A percentile compares a stretch with the other conserved stretches of the same genome.
Evolutionary conservation across 2,329 filamentous ascomycete species (phyloP).

Genomic region (Emmonsiellopsis sp.): DNA sequence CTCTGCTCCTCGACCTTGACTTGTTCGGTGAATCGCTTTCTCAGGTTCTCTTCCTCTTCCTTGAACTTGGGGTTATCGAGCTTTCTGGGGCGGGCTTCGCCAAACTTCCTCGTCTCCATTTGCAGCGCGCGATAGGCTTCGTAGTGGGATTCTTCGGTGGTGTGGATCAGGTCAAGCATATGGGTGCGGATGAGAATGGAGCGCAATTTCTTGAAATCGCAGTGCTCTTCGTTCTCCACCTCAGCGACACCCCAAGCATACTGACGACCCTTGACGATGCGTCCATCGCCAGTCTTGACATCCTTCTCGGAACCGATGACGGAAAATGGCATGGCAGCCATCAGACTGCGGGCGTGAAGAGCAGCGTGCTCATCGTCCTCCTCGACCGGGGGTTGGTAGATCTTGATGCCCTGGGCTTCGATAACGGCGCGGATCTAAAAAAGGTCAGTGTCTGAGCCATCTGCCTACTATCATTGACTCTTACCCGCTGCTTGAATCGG

Average conservation of each 20-base stretch:
- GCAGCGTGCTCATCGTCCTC: conserved; percentile 96
- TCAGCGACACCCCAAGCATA: conserved; percentile 99
- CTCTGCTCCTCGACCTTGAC: conserved; percentile 99
- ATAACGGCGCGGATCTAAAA: conserved; percentile 82
- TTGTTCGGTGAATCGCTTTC: conserved; percentile 99
- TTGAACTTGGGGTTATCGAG: conserved; percentile 99
- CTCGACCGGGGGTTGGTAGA: conserved; percentile 95
- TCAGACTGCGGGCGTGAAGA: conserved; percentile 85
- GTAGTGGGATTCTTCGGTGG: conserved; percentile 98
- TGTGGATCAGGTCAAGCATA: conserved; percentile 99
- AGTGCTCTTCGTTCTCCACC: conserved; percentile 99
- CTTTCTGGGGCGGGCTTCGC: conserved; percentile 93
- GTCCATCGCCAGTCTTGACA: conserved; percentile 89
- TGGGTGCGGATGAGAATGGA: conserved; percentile 98
- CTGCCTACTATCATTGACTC: conserved; percentile 18
- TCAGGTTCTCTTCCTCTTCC: conserved; percentile 95
- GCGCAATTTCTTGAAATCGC: conserved; percentile 99
- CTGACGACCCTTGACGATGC: conserved; percentile 96
- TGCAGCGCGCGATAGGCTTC: conserved; percentile 98
- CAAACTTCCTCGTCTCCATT: conserved; percentile 99
- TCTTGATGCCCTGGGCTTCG: conserved; percentile 98
- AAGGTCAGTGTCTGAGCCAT: not conserved
- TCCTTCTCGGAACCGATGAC: conserved; percentile 99
- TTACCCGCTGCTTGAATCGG: conserved; percentile 90
- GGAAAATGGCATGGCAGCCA: conserved; percentile 96